phyloP scores from a whole-genome alignment of 306 rosid genomes.

The Dryas octopetala region DNA sequence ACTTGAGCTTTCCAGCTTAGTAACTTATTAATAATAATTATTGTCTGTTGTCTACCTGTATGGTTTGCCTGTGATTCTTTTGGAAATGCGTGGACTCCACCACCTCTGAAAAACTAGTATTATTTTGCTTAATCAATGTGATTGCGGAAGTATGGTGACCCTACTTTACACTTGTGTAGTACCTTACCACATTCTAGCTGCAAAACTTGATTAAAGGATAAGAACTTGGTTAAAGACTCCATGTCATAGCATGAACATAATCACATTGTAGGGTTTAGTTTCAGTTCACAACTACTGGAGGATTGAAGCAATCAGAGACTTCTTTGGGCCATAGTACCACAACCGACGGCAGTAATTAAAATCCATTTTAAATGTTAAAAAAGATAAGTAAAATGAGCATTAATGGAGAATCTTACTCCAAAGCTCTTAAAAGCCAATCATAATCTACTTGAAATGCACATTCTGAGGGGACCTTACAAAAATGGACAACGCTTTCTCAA shows the following conservation, averaged over 20 bases:
- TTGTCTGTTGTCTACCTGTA: not conserved
- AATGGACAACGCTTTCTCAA: not conserved
- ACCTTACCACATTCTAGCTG: too few species aligned
- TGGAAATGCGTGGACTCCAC: not conserved
- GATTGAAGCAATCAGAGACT: not conserved
- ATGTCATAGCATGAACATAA: too few species aligned
- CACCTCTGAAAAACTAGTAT: not conserved
- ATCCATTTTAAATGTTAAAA: too few species aligned
- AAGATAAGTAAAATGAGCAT: too few species aligned
- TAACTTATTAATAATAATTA: constrained; percentile 8
- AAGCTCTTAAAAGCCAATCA: not conserved
- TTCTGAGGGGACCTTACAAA: not conserved
- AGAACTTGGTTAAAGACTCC: too few species aligned
- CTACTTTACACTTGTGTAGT: not conserved
- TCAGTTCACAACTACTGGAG: not conserved
- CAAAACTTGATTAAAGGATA: too few species aligned
- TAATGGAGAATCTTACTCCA: too few species aligned
- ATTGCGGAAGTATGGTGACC: not conserved
- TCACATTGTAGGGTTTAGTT: too few species aligned
- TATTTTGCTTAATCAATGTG: not conserved
- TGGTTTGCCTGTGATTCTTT: not conserved
- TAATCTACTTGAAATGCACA: not conserved
- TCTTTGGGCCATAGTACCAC: not conserved
- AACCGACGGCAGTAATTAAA: not conserved
- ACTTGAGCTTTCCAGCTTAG: constrained; percentile 22